These are phyloP conservation scores for Bipolaris oryzae DNA, from an alignment of 2,329 filamentous ascomycete species.

Conservation along the genomic window DNA sequence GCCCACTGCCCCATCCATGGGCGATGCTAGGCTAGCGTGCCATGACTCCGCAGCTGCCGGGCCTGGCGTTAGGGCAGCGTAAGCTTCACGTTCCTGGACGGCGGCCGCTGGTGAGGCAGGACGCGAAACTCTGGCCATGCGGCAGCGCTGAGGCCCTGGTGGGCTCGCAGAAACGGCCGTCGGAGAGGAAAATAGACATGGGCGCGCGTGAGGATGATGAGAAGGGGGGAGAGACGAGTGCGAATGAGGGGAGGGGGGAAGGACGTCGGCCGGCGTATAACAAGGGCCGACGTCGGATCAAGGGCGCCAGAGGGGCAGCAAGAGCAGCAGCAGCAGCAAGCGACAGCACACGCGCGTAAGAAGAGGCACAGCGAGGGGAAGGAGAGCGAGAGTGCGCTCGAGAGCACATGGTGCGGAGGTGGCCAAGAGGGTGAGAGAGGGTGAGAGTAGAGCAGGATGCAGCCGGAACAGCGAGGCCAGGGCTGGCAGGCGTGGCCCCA, in stretches of 20 bases:
- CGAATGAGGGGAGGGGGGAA: constrained; percentile 8
- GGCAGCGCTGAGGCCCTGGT: constrained; percentile 15
- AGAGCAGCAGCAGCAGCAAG: too few relatives aligned
- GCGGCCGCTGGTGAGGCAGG: constrained; percentile 31
- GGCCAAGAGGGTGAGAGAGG: constrained; percentile 9
- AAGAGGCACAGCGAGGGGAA: not conserved
- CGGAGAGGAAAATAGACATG: constrained; percentile 10
- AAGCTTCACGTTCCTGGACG: constrained; percentile 42
- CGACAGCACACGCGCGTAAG: not conserved
- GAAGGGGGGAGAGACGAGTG: constrained; percentile 2
- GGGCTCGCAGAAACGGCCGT: constrained; percentile 22
- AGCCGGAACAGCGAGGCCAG: constrained; percentile 23
- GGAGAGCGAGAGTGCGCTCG: constrained; percentile 4
- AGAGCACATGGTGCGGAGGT: constrained; percentile 24
- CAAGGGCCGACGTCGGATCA: constrained; percentile 24
- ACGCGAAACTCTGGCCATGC: constrained; percentile 25
- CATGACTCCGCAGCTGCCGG: constrained; percentile 28
- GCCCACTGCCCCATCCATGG: constrained; percentile 39
- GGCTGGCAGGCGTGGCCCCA: not conserved
- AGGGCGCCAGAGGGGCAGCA: too few relatives aligned
- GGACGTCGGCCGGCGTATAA: not conserved
- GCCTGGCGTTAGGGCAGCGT: constrained; percentile 25
- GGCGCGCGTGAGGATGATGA: constrained; percentile 1
- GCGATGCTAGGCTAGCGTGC: constrained; percentile 24
- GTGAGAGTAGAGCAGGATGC: constrained; percentile 8